Evolutionary conservation across 441 rosid genomes (phyloP).

Genomic region (Bocquillonia castaneifolia): DNA sequence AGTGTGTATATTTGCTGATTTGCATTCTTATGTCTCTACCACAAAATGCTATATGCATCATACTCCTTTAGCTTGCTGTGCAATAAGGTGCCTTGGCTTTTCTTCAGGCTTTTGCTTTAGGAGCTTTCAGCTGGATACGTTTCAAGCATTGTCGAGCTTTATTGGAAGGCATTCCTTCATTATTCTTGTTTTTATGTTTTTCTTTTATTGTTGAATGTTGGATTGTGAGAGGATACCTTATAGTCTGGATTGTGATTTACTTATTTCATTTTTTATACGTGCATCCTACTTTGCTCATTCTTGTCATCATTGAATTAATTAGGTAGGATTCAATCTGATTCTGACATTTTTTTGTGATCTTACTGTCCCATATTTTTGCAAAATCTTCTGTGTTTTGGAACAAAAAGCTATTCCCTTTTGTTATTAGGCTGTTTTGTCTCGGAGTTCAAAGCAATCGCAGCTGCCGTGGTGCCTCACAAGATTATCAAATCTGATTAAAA

Average conservation of each 20-base stretch:
- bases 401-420: neutral
- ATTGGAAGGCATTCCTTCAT: neutral
- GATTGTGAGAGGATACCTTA: neutral
- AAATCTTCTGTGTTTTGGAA: neutral
- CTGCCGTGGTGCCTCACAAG: neutral
- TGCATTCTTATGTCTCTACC: neutral
- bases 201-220: neutral
- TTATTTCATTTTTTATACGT: neutral
- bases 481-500: neutral
- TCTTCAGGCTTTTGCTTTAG: neutral
- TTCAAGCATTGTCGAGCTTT: neutral
- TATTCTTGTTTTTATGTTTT: neutral
- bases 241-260: neutral
- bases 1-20: too few relatives aligned
- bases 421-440: neutral
- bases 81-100: neutral
- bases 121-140: neutral
- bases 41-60: neutral
- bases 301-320: neutral
- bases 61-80: too few relatives aligned
- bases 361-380: too few relatives aligned
- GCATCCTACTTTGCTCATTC: neutral
- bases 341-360: too few relatives aligned
- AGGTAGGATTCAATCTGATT: neutral
- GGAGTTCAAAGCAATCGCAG: neutral